Evolutionary conservation across 1,139 yeast species (phyloP).

Genomic region (Candida tropicalis): DNA sequence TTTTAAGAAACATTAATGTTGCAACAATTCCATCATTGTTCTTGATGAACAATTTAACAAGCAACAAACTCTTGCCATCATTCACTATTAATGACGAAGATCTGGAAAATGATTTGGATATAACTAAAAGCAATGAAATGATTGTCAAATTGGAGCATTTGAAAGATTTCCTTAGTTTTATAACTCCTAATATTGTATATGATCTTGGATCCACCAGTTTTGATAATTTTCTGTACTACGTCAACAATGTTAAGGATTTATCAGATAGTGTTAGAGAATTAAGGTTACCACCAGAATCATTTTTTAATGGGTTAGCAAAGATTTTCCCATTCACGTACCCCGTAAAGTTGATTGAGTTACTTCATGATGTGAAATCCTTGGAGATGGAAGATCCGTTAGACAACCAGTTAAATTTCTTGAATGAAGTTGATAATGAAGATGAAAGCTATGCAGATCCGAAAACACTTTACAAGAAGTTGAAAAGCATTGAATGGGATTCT

Average conservation of each 20-base stretch:
- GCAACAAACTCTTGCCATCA: constrained; percentile 22
- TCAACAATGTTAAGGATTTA: constrained; percentile 7
- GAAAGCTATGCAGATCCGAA: constrained; percentile 33
- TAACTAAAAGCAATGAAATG: constrained; percentile 34
- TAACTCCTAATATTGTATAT: constrained; percentile 39
- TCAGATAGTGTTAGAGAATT: not conserved
- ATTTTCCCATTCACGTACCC: constrained; percentile 40
- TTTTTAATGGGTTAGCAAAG: constrained; percentile 19
- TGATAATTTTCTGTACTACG: constrained; percentile 18
- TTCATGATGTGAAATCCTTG: constrained; percentile 26
- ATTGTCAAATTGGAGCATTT: constrained; percentile 30
- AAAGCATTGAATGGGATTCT: constrained; percentile 41
- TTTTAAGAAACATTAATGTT: constrained; percentile 62
- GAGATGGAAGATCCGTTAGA: constrained; percentile 28
- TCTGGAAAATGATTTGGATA: constrained; percentile 33
- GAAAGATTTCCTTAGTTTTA: constrained; percentile 36
- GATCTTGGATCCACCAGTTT: constrained; percentile 35
- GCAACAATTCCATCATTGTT: constrained; percentile 59
- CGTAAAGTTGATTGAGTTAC: constrained; percentile 35
- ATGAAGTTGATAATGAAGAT: constrained; percentile 39
- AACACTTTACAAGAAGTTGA: constrained; percentile 29
- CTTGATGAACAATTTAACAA: constrained; percentile 36
- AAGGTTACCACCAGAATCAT: constrained; percentile 7
- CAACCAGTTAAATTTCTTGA: constrained; percentile 40
- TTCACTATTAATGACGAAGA: constrained; percentile 43